Base-by-base conservation (phyloP, 495 filamentous ascomycete species). In the Penicillium paradoxum region DNA sequence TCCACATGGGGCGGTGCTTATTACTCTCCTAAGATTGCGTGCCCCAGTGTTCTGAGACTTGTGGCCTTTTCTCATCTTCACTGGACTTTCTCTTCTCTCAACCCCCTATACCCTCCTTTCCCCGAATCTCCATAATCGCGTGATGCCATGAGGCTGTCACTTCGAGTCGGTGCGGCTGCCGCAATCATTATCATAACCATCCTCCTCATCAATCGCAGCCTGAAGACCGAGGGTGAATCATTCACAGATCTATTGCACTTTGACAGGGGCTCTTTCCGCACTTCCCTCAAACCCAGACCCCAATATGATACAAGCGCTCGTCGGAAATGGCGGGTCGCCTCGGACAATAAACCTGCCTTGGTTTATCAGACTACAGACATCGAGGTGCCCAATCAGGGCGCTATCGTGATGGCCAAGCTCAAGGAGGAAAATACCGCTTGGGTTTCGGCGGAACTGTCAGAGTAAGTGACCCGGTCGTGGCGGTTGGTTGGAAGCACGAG, bases 81-180 rank as follows among this genome's bases (percentile, higher is more conserved):
- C 3, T 24, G 36, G 24, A 36, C 41, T 30, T 29, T 25, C 40
- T 5, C 42, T 37, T 13, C 14, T 33, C 36, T n/a, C 15, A 14
- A n/a, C 39, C 32, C 33, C 14, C 14, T 29, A 40, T 43, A 14
- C 43, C n/a, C 36, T 17, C 17, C 34, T 17, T 21, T 30, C 21
- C 36, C 37, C 13, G 15, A 6, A 34, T n/a, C 36, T 30, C 42
- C 7, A 40, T 24, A 32, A 60, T 47, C 55, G 57, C 54, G 69
- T 58, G 51, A 75, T 77, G 73, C 69, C 55, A 73, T 73, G 72
- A 70, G 68, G 67, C 43, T 71, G 59, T 68, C 73, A 64, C 49
- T 67, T 55, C 67, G 69, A 52, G 49, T 73, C 59, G 63, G 66
- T 63, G 51, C 57, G 43, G 62, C 58, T 38, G 51, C 56, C 60